Evolutionary conservation across 768 basidiomycete genomes (phyloP).

Genomic region (Hypsizygus marmoreus): DNA sequence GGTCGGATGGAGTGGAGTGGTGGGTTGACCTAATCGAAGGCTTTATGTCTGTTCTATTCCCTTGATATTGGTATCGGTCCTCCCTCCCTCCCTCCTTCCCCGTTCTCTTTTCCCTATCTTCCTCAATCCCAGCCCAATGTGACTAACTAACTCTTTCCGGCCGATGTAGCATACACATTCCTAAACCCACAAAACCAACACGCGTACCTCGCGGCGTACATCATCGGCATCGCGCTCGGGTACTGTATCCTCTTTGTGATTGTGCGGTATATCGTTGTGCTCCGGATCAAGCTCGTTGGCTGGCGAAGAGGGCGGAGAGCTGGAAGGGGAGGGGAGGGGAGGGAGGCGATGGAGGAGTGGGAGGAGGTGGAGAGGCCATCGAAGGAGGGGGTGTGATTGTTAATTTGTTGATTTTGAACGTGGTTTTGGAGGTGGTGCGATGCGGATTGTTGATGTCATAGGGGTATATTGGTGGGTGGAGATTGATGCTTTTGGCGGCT

Average conservation of each 20-base stretch:
- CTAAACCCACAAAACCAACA: slow-evolving; percentile 52
- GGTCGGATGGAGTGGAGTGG: too few species aligned
- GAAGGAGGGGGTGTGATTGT: neutral
- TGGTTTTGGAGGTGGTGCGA: too few species aligned
- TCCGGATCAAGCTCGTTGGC: slow-evolving; percentile 36
- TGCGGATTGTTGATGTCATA: too few species aligned
- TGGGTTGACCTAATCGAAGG: too few species aligned
- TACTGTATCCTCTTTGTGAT: slow-evolving; percentile 53
- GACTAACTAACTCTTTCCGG: neutral
- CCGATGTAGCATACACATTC: slow-evolving; percentile 66
- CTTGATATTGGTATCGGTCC: too few species aligned
- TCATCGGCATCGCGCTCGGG: slow-evolving; percentile 58
- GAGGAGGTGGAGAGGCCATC: slow-evolving; percentile 36
- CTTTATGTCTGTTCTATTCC: too few species aligned
- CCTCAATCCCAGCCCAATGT: neutral
- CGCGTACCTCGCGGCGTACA: slow-evolving; percentile 56
- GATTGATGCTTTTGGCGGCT: too few species aligned
- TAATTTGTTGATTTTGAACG: too few species aligned
- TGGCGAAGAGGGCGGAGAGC: slow-evolving; percentile 15
- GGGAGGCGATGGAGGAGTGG: slow-evolving; percentile 45
- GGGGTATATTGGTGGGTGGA: too few species aligned
- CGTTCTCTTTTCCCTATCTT: neutral
- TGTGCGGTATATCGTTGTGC: slow-evolving; percentile 40
- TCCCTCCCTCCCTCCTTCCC: neutral
- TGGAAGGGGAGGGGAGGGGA: slow-evolving; percentile 11